Conservation (phyloP, 352 stramenopile species). For the Globisporangium parvum region DNA sequence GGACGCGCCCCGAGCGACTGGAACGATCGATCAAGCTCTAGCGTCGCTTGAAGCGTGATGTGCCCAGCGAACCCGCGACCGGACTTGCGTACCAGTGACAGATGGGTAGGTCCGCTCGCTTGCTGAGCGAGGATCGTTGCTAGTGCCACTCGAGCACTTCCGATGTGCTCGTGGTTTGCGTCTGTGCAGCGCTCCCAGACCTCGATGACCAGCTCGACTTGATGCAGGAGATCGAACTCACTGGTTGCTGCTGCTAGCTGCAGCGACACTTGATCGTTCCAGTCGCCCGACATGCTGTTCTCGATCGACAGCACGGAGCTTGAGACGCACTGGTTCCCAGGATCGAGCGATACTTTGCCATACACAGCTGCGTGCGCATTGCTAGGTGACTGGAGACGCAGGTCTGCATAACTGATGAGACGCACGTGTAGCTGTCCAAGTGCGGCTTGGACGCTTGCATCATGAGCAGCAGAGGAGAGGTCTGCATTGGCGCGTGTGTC, state of each 20-base stretch:
- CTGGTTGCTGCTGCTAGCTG: not conserved
- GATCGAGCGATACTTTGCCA: slow-evolving; percentile 4
- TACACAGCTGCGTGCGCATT: not conserved
- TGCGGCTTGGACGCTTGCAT: not conserved
- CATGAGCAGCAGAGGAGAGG: not conserved
- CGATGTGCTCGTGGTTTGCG: not conserved
- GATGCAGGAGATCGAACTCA: not conserved
- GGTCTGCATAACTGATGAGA: not conserved
- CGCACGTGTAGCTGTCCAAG: not conserved
- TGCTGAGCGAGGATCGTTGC: not conserved
- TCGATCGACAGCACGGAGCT: not conserved
- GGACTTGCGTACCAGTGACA: not conserved
- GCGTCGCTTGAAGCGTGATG: not conserved
- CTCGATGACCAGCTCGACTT: slow-evolving; percentile 5
- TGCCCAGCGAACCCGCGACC: slow-evolving; percentile 3
- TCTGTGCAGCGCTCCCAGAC: slow-evolving; percentile 2
- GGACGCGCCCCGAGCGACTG: not conserved
- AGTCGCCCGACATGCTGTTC: not conserved
- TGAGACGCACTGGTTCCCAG: slow-evolving; percentile 5
- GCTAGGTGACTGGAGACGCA: not conserved
- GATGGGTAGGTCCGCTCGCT: not conserved
- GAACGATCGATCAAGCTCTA: not conserved
- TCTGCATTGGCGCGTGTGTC: not conserved
- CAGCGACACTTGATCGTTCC: slow-evolving; percentile 2
- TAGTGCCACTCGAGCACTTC: slow-evolving; percentile 1